Evolutionary conservation across 2,329 filamentous ascomycete species (phyloP).

Genomic region (Polychaeton citri): DNA sequence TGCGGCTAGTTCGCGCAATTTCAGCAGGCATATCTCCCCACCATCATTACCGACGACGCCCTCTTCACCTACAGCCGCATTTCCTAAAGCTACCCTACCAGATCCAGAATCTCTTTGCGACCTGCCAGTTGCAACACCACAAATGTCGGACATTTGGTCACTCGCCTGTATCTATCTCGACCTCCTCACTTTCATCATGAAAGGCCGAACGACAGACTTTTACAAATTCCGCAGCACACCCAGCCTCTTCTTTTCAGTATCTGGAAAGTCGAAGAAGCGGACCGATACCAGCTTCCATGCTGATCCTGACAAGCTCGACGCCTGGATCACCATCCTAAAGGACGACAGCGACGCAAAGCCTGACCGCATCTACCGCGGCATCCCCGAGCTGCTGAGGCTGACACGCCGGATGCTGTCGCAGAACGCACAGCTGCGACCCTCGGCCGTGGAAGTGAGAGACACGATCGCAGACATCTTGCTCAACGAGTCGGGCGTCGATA

Average conservation of each 20-base stretch:
- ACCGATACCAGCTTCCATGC: constrained; percentile 59
- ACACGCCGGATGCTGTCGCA: constrained; percentile 29
- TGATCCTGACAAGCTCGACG: constrained; percentile 54
- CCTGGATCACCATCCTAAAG: constrained; percentile 47
- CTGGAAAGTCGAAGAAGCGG: constrained; percentile 4
- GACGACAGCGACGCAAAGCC: constrained; percentile 12
- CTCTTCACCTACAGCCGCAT: constrained; percentile 4
- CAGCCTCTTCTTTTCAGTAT: constrained; percentile 19
- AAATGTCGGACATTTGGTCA: constrained; percentile 56
- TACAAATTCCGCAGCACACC: constrained; percentile 43
- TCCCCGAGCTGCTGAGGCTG: constrained; percentile 29
- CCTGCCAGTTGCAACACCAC: constrained; percentile 18
- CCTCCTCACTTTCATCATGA: constrained; percentile 54
- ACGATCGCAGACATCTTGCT: constrained; percentile 17
- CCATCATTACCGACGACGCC: constrained; percentile 6
- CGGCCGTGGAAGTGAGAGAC: constrained; percentile 28
- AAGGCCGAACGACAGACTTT: constrained; percentile 54
- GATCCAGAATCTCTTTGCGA: constrained; percentile 30
- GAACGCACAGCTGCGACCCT: constrained; percentile 27
- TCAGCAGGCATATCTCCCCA: constrained; percentile 23
- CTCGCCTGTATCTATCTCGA: constrained; percentile 62
- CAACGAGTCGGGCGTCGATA: constrained; percentile 15
- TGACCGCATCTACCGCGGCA: constrained; percentile 22
- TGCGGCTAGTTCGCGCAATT: constrained; percentile 8
- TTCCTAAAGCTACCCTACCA: constrained; percentile 21